Evolutionary conservation across 2,329 filamentous ascomycete genomes (phyloP).

Genomic region (Aquanectria penicillioides): DNA sequence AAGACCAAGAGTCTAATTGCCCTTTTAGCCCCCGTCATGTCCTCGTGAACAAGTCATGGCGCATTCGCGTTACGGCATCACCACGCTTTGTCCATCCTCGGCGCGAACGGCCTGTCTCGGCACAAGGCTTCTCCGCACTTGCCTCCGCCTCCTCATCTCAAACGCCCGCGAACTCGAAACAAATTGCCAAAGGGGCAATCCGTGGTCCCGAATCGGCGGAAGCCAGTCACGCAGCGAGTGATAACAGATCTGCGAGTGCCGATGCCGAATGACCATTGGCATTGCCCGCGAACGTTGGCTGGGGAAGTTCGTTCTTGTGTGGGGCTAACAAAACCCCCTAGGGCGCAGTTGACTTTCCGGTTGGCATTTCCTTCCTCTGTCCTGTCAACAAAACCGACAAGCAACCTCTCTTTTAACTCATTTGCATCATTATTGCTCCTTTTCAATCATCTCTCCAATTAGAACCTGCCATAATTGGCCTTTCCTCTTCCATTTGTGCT

Average conservation of each 20-base stretch:
- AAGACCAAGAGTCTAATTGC: too few species aligned
- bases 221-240: too few species aligned
- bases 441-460: too few species aligned
- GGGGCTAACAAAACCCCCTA: conserved; percentile 20
- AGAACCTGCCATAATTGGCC: too few species aligned
- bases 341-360: conserved; percentile 2
- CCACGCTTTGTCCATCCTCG: background rate
- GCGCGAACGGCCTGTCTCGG: conserved; percentile 13
- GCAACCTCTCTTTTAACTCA: background rate
- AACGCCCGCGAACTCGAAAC: conserved; percentile 3
- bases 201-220: too few species aligned
- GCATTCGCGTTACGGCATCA: background rate
- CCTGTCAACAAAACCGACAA: background rate
- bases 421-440: background rate
- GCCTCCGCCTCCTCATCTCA: conserved; percentile 1
- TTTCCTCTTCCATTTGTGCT: too few species aligned
- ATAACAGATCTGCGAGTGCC: too few species aligned
- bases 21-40: background rate
- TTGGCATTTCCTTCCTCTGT: conserved; percentile 12
- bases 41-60: background rate
- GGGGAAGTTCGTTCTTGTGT: background rate
- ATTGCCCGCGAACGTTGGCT: too few species aligned
- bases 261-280: too few species aligned
- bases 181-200: background rate
- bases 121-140: conserved; percentile 10